phyloP scores from a whole-genome alignment of 495 filamentous ascomycete genomes.

The Aspergillus bertholletiae region DNA sequence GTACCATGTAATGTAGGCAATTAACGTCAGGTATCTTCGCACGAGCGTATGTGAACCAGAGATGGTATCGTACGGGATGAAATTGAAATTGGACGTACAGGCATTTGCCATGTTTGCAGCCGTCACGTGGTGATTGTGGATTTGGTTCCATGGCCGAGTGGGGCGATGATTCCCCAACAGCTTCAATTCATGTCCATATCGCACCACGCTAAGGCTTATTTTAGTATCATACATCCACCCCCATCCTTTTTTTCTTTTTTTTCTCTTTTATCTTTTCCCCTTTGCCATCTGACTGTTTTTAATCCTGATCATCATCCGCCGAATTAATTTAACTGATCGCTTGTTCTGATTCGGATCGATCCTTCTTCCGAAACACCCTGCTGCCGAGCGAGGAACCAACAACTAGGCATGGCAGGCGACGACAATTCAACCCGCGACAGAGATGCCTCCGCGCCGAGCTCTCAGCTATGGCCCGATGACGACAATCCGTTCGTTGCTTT shows the following conservation, averaged over 20 bases:
- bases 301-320: neutral
- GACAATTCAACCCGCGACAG: constrained; percentile 20
- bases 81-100: no score
- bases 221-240: neutral
- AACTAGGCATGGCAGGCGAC: constrained; percentile 29
- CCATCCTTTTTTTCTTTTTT: constrained; percentile 2
- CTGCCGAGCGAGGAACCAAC: neutral
- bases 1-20: no score
- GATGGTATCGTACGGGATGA: no score
- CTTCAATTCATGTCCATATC: constrained; percentile 19
- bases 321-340: neutral
- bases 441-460: constrained; percentile 11
- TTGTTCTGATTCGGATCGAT: neutral
- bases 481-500: constrained; percentile 59
- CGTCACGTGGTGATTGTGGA: constrained; percentile 27
- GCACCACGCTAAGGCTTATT: constrained; percentile 2
- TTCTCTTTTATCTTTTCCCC: no score
- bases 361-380: neutral
- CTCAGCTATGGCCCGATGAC: constrained; percentile 23
- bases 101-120: constrained; percentile 9
- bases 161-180: constrained; percentile 28
- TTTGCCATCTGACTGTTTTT: no score
- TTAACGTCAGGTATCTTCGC: no score
- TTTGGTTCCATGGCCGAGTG: neutral
- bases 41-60: no score